Evolutionary conservation across 345 rosid genomes (phyloP).

Genomic region (Citrus australasica): DNA sequence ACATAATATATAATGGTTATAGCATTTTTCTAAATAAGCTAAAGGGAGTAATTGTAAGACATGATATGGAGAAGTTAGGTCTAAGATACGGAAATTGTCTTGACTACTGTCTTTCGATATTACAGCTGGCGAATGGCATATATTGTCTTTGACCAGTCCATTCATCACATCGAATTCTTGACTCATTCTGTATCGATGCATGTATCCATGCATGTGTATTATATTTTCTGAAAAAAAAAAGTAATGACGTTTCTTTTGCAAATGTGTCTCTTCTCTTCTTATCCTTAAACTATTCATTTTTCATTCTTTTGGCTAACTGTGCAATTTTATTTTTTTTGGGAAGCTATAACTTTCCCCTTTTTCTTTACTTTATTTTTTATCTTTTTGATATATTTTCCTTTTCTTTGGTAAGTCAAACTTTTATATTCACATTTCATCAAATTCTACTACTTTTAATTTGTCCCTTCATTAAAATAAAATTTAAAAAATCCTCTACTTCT

Average conservation of each 20-base stretch:
- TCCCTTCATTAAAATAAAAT: not conserved
- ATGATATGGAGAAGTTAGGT: not conserved
- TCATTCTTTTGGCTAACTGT: not conserved
- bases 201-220: not conserved
- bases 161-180: slow-evolving; percentile 1
- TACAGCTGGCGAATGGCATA: slow-evolving; percentile 3
- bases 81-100: slow-evolving; percentile 11
- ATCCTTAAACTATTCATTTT: not conserved
- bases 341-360: not conserved
- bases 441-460: not conserved
- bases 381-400: not conserved
- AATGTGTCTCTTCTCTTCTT: not conserved
- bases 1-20: not conserved
- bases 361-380: not conserved
- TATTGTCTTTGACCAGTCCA: slow-evolving; percentile 25
- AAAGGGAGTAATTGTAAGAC: not conserved
- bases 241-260: not conserved
- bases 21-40: not conserved
- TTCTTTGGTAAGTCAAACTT: not conserved
- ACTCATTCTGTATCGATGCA: slow-evolving; percentile 13
- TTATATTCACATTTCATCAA: not conserved
- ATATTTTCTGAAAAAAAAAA: not conserved
- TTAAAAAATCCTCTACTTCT: not conserved
- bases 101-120: slow-evolving; percentile 5
- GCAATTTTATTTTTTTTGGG: not conserved